These are phyloP conservation scores for Domatiomyces catenatus DNA, from an alignment of 2,329 filamentous ascomycete genomes.

Conservation along the genomic window DNA sequence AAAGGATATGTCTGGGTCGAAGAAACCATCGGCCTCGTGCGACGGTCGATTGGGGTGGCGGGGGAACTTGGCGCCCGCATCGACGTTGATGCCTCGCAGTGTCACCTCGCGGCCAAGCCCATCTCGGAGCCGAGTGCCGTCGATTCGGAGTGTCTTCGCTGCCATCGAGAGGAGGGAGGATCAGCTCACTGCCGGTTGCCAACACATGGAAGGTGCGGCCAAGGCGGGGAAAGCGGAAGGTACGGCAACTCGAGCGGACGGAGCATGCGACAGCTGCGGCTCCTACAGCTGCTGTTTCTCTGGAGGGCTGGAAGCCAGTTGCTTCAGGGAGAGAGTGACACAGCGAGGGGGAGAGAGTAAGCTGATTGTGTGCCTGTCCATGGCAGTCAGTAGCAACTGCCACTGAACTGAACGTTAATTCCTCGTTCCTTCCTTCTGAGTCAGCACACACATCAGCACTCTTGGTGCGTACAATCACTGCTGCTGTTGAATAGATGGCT, in stretches of 20 bases:
- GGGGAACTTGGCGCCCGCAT: constrained; percentile 79
- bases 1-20: constrained; percentile 80
- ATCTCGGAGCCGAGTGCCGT: constrained; percentile 75
- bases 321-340: background rate
- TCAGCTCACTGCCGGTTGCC: background rate
- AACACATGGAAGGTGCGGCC: constrained; percentile 2
- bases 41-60: constrained; percentile 68
- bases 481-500: too few relatives aligned
- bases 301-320: background rate
- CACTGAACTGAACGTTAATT: too few relatives aligned
- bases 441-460: background rate
- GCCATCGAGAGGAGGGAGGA: constrained; percentile 41
- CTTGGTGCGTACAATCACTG: background rate
- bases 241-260: background rate
- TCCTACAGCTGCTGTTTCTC: background rate
- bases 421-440: background rate
- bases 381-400: background rate
- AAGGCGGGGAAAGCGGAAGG: constrained; percentile 4
- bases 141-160: constrained; percentile 62
- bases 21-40: constrained; percentile 64
- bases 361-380: background rate
- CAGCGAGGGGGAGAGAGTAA: background rate
- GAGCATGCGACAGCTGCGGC: background rate
- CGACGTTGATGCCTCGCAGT: constrained; percentile 84
- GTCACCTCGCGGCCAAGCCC: constrained; percentile 67